Conservation (phyloP, 2,329 filamentous ascomycete genomes). For the Calonectria pauciramosa region DNA sequence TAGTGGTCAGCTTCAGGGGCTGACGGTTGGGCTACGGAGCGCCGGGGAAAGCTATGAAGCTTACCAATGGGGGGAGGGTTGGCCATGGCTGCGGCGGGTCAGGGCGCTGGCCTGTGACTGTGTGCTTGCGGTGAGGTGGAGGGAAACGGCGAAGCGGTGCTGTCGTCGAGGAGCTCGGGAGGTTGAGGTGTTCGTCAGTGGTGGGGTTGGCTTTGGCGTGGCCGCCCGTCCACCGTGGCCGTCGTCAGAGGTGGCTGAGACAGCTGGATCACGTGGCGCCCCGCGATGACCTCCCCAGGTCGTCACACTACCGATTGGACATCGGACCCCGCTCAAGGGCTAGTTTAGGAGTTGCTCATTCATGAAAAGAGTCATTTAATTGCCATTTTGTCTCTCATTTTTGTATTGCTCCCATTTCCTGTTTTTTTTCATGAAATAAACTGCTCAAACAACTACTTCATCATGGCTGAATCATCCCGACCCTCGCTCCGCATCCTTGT, state of each 20-base stretch:
- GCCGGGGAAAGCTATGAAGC: conserved; percentile 41
- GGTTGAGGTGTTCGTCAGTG: conserved; percentile 50
- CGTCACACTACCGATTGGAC: conserved; percentile 3
- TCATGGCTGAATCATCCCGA: conserved; percentile 40
- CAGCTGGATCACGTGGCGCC: conserved; percentile 55
- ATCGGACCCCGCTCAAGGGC: conserved; percentile 15
- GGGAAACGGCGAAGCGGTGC: conserved; percentile 39
- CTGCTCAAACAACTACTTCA: not conserved
- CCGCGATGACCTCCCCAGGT: conserved; percentile 41
- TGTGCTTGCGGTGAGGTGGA: conserved; percentile 33
- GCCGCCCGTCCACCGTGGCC: conserved; percentile 32
- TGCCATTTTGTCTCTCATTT: not conserved
- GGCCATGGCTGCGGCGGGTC: conserved; percentile 60
- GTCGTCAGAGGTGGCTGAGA: conserved; percentile 54
- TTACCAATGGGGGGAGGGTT: conserved; percentile 68
- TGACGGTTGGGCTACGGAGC: conserved; percentile 30
- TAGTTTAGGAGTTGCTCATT: not conserved
- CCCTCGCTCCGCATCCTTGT: conserved; percentile 68
- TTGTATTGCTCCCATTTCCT: not conserved
- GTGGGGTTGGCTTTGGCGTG: conserved; percentile 51
- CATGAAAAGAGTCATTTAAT: conserved; percentile 1
- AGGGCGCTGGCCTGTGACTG: conserved; percentile 23
- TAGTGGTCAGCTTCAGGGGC: conserved; percentile 43
- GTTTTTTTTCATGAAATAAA: not conserved
- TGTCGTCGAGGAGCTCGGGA: conserved; percentile 43